Percentiles rank a stretch among this genome's conserved stretches.
phyloP scores from a whole-genome alignment of 2,329 filamentous ascomycete genomes.

The Teratosphaeria epicoccoides region DNA sequence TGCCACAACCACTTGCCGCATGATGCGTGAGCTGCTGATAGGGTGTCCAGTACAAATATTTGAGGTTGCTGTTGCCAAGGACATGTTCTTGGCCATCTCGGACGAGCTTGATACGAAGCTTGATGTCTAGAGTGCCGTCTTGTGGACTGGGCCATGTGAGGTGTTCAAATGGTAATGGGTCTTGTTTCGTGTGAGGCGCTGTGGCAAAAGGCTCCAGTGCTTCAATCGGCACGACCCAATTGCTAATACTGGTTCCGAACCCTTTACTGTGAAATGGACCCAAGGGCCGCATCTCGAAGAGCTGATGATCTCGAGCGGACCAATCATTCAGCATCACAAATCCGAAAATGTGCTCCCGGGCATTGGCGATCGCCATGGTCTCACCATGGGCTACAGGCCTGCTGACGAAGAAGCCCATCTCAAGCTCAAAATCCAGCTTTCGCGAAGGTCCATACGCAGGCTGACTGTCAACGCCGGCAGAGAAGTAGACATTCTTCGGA shows the following conservation, averaged over 20 bases:
- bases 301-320: conserved; percentile 48
- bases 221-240: conserved; percentile 52
- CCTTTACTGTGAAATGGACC: conserved; percentile 53
- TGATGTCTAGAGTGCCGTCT: conserved; percentile 22
- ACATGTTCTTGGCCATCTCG: conserved; percentile 13
- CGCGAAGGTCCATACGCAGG: conserved; percentile 33
- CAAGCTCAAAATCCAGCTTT: conserved; percentile 40
- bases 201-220: conserved; percentile 38
- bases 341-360: conserved; percentile 49
- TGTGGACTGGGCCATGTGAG: conserved; percentile 14
- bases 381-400: conserved; percentile 31
- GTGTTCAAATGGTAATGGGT: conserved; percentile 20
- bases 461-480: conserved; percentile 15
- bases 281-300: conserved; percentile 50
- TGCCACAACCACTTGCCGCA: conserved; percentile 31
- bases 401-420: conserved; percentile 38
- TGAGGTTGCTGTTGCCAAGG: conserved; percentile 23
- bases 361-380: conserved; percentile 30
- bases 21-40: conserved; percentile 36
- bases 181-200: conserved; percentile 16
- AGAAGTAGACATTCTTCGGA: conserved; percentile 36
- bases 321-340: conserved; percentile 55
- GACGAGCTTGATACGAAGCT: conserved; percentile 21
- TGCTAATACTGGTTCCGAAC: conserved; percentile 49
- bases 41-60: conserved; percentile 37